Conservation (phyloP, 2,329 filamentous ascomycete genomes). For the Trichophaea hybrida region DNA sequence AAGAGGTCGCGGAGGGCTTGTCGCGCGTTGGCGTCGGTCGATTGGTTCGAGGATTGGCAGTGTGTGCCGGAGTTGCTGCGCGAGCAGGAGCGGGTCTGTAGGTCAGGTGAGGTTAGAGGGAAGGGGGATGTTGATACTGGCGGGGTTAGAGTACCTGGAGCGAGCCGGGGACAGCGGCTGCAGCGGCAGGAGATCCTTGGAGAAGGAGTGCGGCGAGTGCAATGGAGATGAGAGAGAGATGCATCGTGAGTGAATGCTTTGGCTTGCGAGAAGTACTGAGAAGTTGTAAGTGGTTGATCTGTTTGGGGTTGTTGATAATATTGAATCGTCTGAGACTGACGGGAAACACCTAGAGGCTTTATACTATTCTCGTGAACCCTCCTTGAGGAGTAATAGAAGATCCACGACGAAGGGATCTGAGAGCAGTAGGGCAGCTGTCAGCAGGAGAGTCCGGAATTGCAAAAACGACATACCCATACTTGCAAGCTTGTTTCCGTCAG, state of each 20-base stretch:
- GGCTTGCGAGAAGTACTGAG: not conserved
- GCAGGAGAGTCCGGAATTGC: too few relatives aligned
- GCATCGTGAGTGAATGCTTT: not conserved
- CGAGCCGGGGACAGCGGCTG: not conserved
- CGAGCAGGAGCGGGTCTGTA: not conserved
- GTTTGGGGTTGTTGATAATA: too few relatives aligned
- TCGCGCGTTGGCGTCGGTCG: not conserved
- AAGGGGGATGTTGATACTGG: not conserved
- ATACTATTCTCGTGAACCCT: too few relatives aligned
- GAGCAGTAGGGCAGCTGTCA: too few relatives aligned
- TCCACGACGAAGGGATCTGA: too few relatives aligned
- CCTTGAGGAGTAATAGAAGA: too few relatives aligned
- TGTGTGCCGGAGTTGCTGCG: not conserved
- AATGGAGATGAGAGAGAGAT: not conserved
- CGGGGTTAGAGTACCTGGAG: not conserved
- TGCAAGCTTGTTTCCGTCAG: too few relatives aligned
- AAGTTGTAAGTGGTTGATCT: too few relatives aligned
- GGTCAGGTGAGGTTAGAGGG: not conserved
- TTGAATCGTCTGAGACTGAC: too few relatives aligned
- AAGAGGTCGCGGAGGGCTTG: not conserved
- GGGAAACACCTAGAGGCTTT: too few relatives aligned
- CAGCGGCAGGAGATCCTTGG: not conserved
- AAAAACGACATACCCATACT: too few relatives aligned
- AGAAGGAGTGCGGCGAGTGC: not conserved
- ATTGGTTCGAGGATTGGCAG: not conserved